Conservation (phyloP, 2,329 filamentous ascomycete genomes). For the Aciculosporium take region DNA sequence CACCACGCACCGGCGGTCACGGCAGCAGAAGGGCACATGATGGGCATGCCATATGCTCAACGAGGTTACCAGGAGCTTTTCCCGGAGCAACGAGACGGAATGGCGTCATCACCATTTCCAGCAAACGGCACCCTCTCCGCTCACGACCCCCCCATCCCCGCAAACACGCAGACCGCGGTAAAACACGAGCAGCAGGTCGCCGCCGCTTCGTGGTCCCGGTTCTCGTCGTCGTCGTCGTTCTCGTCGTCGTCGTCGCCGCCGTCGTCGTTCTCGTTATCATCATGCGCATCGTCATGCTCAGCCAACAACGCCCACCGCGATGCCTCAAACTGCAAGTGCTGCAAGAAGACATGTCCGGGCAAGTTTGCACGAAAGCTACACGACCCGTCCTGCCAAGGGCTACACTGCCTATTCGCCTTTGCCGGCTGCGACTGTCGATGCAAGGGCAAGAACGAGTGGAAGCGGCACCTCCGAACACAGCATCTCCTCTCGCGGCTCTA, state of each 20-base stretch:
- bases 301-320: neutral
- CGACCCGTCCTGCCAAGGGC: neutral
- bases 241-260: no score
- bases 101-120: no score
- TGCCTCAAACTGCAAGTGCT: neutral
- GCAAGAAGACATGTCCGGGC: slow-evolving; percentile 17
- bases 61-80: neutral
- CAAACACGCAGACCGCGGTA: no score
- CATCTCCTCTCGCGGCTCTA: slow-evolving; percentile 65
- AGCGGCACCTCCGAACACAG: slow-evolving; percentile 69
- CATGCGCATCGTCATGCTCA: no score
- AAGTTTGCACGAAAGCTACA: neutral
- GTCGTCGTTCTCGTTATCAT: no score
- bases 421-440: slow-evolving; percentile 66
- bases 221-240: no score
- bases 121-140: no score
- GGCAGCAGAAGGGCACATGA: neutral
- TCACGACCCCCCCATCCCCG: no score
- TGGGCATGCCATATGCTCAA: neutral
- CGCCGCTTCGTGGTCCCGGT: no score
- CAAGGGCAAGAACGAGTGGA: slow-evolving; percentile 85
- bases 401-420: slow-evolving; percentile 55
- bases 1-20: neutral
- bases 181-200: no score
- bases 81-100: no score